These are phyloP conservation scores for Thielaviopsis musarum DNA, from an alignment of 2,329 filamentous ascomycete genomes.

Conservation along the genomic window DNA sequence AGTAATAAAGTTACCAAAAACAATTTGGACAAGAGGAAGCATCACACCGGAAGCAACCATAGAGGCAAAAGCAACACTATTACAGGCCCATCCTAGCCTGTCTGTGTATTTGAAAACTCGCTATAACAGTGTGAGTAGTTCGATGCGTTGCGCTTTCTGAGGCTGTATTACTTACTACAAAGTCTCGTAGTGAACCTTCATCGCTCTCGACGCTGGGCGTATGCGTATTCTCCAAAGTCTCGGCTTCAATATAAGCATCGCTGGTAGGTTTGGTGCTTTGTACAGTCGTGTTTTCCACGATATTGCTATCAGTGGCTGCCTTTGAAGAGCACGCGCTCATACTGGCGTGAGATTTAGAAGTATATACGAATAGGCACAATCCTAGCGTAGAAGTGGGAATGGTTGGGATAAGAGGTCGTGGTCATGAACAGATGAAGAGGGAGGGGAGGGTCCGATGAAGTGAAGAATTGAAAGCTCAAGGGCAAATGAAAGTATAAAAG, in stretches of 20 bases:
- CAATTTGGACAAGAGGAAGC: constrained; percentile 40
- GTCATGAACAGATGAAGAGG: neutral
- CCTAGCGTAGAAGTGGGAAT: neutral
- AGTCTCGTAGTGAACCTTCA: neutral
- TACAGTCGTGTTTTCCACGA: neutral
- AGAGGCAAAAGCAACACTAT: constrained; percentile 20
- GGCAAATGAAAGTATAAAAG: neutral
- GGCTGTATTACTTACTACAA: neutral
- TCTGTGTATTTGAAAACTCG: constrained; percentile 25
- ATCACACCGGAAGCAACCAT: constrained; percentile 23
- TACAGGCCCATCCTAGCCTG: constrained; percentile 21
- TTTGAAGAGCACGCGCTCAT: neutral
- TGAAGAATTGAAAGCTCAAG: neutral
- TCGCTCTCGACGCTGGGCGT: neutral
- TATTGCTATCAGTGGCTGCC: neutral
- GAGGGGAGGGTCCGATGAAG: neutral
- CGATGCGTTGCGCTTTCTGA: neutral
- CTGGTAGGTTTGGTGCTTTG: neutral
- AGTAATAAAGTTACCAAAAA: constrained; percentile 38
- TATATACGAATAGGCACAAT: neutral
- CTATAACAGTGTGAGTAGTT: constrained; percentile 14
- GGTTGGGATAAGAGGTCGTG: no score
- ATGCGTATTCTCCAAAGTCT: neutral
- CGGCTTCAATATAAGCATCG: neutral
- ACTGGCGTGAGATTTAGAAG: neutral